Evolutionary conservation across 192 early-diverging fungal genomes (phyloP).

Genomic region (Podila clonocystis): DNA sequence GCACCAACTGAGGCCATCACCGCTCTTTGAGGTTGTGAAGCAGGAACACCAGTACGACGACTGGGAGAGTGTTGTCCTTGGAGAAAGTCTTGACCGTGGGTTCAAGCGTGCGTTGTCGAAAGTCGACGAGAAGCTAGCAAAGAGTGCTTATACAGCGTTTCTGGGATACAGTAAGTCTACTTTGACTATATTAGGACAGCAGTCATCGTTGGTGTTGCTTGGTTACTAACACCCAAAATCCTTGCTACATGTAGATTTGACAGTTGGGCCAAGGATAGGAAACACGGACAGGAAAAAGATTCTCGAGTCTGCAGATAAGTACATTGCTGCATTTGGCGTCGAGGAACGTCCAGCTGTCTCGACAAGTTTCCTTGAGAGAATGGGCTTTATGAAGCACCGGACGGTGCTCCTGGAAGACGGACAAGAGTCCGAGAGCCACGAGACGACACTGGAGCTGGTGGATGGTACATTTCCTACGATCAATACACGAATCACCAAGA

Average conservation of each 20-base stretch:
- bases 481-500: constrained; percentile 41
- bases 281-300: constrained; percentile 41
- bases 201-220: too few relatives aligned
- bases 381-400: constrained; percentile 52
- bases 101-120: constrained; percentile 30
- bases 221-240: too few relatives aligned
- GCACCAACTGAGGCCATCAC: constrained; percentile 40
- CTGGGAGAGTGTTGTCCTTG: constrained; percentile 46
- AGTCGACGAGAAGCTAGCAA: constrained; percentile 43
- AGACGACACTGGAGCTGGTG: constrained; percentile 25
- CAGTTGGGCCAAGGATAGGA: constrained; percentile 42
- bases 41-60: constrained; percentile 37
- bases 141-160: constrained; percentile 47
- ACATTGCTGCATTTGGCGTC: constrained; percentile 57
- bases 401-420: constrained; percentile 10
- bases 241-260: constrained; percentile 22
- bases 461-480: constrained; percentile 46
- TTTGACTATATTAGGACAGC: too few relatives aligned
- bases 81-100: constrained; percentile 48
- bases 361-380: constrained; percentile 51
- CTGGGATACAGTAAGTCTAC: constrained; percentile 45
- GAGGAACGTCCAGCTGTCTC: constrained; percentile 55
- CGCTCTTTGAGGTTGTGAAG: constrained; percentile 16
- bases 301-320: constrained; percentile 50
- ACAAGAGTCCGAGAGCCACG: neutral